phyloP scores from a whole-genome alignment of 2,329 filamentous ascomycete species.

The Venturia nashicola region DNA sequence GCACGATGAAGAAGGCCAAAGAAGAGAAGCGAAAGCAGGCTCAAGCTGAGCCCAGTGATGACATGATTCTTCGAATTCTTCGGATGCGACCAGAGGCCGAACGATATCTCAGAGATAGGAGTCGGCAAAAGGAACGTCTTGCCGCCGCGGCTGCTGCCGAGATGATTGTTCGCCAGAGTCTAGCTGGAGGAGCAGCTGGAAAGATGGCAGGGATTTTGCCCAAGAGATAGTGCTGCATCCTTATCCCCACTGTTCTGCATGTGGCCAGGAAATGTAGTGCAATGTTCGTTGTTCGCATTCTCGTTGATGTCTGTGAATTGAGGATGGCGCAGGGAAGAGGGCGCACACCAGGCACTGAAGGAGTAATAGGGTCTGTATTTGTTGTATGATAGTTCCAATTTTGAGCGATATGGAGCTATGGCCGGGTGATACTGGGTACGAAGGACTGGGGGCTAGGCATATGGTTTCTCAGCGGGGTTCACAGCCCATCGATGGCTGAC shows the following conservation, averaged over 20 bases:
- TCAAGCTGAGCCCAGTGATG: slow-evolving; percentile 91
- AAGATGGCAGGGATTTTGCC: slow-evolving; percentile 18
- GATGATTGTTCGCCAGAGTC: slow-evolving; percentile 86
- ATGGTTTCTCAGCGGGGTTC: background rate
- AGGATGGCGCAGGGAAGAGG: background rate
- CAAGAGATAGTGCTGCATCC: background rate
- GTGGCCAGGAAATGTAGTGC: background rate
- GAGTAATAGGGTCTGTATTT: background rate
- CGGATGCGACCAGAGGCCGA: slow-evolving; percentile 89
- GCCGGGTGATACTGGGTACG: background rate
- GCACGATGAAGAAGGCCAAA: slow-evolving; percentile 92
- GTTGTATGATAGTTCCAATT: background rate
- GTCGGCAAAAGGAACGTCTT: slow-evolving; percentile 85
- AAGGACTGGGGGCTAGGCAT: background rate
- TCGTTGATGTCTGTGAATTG: background rate
- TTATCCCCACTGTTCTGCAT: background rate
- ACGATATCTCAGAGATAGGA: slow-evolving; percentile 76
- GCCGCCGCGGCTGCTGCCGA: slow-evolving; percentile 84
- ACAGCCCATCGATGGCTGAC: background rate
- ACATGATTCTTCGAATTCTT: slow-evolving; percentile 92
- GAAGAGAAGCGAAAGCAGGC: slow-evolving; percentile 92
- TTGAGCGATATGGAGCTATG: slow-evolving; percentile 1
- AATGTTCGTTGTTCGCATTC: background rate
- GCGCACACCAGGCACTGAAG: background rate
- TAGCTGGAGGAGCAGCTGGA: slow-evolving; percentile 41